Percentiles rank a stretch among this genome's conserved stretches.
Evolutionary conservation across 352 stramenopile genomes (phyloP).

Genomic region (Globisporangium middletonii): DNA sequence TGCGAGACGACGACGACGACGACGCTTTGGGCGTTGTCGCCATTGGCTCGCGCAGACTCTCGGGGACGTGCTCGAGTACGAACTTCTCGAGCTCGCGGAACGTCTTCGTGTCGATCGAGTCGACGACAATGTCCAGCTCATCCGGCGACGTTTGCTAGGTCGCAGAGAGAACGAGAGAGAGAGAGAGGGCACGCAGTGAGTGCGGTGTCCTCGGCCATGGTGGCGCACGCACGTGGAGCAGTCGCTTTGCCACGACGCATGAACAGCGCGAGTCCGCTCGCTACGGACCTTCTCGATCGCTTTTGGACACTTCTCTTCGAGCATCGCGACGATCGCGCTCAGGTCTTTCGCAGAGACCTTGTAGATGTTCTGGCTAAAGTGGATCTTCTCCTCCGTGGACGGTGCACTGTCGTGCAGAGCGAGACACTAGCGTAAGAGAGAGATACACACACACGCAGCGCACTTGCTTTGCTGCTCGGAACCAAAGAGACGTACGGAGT

Average conservation of each 20-base stretch:
- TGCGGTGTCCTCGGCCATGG: neutral
- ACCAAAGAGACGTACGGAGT: constrained; percentile 37
- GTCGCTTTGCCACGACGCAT: neutral
- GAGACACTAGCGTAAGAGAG: constrained; percentile 12
- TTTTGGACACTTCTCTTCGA: constrained; percentile 84
- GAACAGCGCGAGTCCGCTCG: neutral
- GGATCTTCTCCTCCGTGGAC: constrained; percentile 75
- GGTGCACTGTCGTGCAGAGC: constrained; percentile 37
- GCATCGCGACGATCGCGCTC: constrained; percentile 62
- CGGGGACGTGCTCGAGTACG: constrained; percentile 64
- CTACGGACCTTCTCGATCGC: constrained; percentile 68
- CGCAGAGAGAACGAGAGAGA: neutral
- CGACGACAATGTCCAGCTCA: constrained; percentile 85
- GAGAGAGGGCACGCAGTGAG: neutral
- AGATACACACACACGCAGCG: constrained; percentile 1
- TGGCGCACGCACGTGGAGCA: neutral
- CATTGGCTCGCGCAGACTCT: constrained; percentile 57
- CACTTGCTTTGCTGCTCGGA: neutral
- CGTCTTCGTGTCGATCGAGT: constrained; percentile 84
- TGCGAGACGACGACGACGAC: constrained; percentile 33
- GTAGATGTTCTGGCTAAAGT: constrained; percentile 89
- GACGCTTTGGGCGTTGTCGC: constrained; percentile 43
- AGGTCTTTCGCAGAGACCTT: constrained; percentile 76
- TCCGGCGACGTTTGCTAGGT: constrained; percentile 60
- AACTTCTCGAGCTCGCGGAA: constrained; percentile 85